Conservation (phyloP, 306 rosid genomes). For the Lathyrus oleraceus region DNA sequence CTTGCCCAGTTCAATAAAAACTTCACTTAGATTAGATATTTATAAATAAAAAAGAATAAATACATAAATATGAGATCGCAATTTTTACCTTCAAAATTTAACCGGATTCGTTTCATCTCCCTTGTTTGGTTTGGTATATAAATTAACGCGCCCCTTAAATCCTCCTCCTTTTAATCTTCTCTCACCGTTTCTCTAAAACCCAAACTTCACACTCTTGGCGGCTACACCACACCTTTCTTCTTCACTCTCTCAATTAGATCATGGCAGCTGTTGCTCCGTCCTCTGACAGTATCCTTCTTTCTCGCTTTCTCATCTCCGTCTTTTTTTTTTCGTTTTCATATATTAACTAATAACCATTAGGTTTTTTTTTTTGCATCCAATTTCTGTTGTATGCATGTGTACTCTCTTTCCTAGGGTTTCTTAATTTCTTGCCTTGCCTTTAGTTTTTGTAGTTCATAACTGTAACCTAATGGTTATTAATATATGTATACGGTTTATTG, state of each 20-base stretch:
- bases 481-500: not conserved
- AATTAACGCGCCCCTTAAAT: not conserved
- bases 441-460: not conserved
- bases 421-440: not conserved
- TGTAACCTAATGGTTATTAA: not conserved
- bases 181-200: slow-evolving; percentile 21
- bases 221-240: slow-evolving; percentile 1
- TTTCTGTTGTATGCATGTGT: not conserved
- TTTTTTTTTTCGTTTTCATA: not conserved
- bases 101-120: not conserved
- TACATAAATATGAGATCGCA: no score
- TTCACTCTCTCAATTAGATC: slow-evolving; percentile 26
- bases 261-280: slow-evolving; percentile 41
- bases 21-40: no score
- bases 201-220: slow-evolving; percentile 12
- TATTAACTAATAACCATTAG: not conserved
- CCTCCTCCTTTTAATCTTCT: not conserved
- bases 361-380: not conserved
- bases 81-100: not conserved
- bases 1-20: no score
- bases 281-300: slow-evolving; percentile 43
- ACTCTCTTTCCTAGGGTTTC: slow-evolving; percentile 6
- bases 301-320: not conserved
- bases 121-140: not conserved
- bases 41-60: no score